A percentile compares a stretch with the other conserved stretches of the same genome.
Evolutionary conservation across 2,329 filamentous ascomycete species (phyloP).

Genomic region (Conoideocrella luteorostrata): DNA sequence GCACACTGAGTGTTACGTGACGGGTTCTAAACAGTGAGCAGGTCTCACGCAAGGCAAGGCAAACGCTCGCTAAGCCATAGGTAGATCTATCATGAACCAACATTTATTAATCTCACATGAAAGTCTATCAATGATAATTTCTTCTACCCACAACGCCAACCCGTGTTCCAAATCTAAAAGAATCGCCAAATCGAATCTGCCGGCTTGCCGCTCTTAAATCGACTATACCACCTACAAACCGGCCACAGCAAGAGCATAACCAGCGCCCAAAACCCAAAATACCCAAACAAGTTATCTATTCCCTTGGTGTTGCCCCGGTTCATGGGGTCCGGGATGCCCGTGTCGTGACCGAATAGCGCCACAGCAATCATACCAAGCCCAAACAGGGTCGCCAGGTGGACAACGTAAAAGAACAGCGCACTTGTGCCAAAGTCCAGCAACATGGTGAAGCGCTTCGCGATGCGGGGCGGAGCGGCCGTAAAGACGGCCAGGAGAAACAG

Average conservation of each 20-base stretch:
- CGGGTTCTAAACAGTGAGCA: no score
- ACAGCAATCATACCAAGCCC: conserved; percentile 18
- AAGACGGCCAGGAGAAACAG: conserved; percentile 33
- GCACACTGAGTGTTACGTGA: no score
- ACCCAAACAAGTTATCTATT: conserved; percentile 31
- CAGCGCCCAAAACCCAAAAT: conserved; percentile 29
- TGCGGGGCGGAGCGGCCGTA: conserved; percentile 21
- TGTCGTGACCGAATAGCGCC: conserved; percentile 27
- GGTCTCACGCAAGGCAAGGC: no score
- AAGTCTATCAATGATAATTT: no score
- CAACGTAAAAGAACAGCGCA: conserved; percentile 39
- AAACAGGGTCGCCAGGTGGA: conserved; percentile 30
- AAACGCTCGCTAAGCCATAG: no score
- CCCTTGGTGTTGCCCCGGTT: conserved; percentile 20
- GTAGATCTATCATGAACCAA: no score
- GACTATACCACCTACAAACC: conserved; percentile 33
- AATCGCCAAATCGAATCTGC: conserved; percentile 40
- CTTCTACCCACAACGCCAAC: no score
- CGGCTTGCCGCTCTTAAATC: conserved; percentile 34
- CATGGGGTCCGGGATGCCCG: conserved; percentile 19
- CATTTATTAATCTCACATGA: no score
- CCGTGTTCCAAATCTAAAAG: conserved; percentile 25
- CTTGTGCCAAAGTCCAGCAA: conserved; percentile 39
- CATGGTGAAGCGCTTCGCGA: conserved; percentile 25
- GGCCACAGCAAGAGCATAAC: conserved; percentile 34